Evolutionary conservation across 768 basidiomycete species (phyloP), one percentile per base, ranked within the genome.

Genomic region (Kockovaella imperatae): DNA sequence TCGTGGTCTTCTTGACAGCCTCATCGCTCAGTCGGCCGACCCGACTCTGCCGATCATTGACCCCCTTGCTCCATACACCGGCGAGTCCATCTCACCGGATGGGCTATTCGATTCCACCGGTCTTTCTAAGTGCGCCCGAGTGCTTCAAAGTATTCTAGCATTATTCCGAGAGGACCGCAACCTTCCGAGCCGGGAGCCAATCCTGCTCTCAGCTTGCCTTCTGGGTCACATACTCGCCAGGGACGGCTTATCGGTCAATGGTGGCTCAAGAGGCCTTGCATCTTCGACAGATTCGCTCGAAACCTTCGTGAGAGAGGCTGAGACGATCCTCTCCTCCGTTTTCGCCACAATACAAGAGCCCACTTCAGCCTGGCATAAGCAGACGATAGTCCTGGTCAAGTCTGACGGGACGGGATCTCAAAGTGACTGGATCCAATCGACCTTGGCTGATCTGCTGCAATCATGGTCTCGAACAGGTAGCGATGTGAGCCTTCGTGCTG

Each of bases 141-240:
- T 76, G 4, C 75, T 80, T 11, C 67, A 70, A 29, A 81, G 80
- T 0, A 68, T 86, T 4, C 67, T 87, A 2, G 72, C 77, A 1
- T 65, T 79, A 23, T 73, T 87, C 48, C 56, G 73, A 4, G 73
- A 77, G 5, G 79, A 87, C 55, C 80, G 86, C 30, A 73, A 77
- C n/a, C 53, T 77, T 1, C 80, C 83, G 3, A 78, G 75, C 42
- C 71, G 73, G 14, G 77, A 84, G 43, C 57, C 80, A 0, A 84
- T 83, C 82, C 76, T 79, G 0, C 64, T 96, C 4, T 78, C 79
- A 7, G 84, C 88, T 62, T 73, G 88, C 45, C 69, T 86, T 7
- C 76, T 79, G 0, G 74, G 88, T 20, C 74, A 75, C 1, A 64
- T 81, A 4, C 82, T 82, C 50, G 81, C 81, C 1, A 73, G 77